phyloP scores from a whole-genome alignment of 768 basidiomycete species.

The Russula griseocarnosa region DNA sequence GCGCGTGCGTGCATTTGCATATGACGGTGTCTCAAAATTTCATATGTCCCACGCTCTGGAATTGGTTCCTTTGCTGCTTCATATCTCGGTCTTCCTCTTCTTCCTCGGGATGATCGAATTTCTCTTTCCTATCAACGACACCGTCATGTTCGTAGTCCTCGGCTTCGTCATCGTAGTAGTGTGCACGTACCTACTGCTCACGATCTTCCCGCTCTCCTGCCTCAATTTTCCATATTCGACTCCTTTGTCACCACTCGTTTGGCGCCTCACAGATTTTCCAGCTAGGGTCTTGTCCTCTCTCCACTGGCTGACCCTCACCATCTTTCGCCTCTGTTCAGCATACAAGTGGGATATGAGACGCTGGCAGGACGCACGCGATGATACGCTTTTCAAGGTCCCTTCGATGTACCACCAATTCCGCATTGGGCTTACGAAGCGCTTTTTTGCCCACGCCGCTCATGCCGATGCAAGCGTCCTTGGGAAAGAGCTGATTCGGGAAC shows the following conservation, averaged over 20 bases:
- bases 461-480: constrained; percentile 14
- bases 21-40: constrained; percentile 19
- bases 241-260: constrained; percentile 20
- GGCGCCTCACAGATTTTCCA: constrained; percentile 14
- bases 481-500: constrained; percentile 12
- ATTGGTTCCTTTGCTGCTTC: constrained; percentile 20
- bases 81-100: constrained; percentile 26
- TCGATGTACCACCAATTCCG: constrained; percentile 11
- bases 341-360: constrained; percentile 6
- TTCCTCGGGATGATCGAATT: constrained; percentile 25
- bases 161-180: constrained; percentile 3
- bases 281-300: background rate
- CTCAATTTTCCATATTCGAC: constrained; percentile 25
- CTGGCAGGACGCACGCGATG: constrained; percentile 12
- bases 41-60: constrained; percentile 11
- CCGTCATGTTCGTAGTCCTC: constrained; percentile 17
- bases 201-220: constrained; percentile 20
- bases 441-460: background rate
- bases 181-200: constrained; percentile 12
- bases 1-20: constrained; percentile 13
- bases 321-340: background rate
- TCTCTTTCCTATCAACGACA: constrained; percentile 20
- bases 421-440: constrained; percentile 3
- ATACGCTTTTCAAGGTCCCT: constrained; percentile 8
- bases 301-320: constrained; percentile 5